Percentiles rank a stretch among this genome's conserved stretches.
Conservation (phyloP, 768 basidiomycete genomes). For the Boletus patriciae region DNA sequence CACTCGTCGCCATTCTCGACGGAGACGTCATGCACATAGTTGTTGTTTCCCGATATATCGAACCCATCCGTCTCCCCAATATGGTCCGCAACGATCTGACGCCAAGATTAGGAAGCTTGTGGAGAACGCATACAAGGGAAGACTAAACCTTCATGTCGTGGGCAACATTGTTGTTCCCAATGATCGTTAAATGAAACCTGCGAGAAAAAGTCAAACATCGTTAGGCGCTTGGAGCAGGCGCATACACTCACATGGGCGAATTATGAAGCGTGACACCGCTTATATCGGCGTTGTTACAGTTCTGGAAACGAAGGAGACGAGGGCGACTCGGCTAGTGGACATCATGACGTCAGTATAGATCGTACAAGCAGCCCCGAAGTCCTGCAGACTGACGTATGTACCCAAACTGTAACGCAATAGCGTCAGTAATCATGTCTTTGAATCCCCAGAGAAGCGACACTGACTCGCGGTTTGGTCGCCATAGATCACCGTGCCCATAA, state of each 20-base stretch:
- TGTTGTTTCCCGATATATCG: slow-evolving; percentile 29
- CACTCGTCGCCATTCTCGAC: slow-evolving; percentile 37
- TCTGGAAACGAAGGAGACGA: slow-evolving; percentile 8
- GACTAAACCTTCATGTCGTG: slow-evolving; percentile 10
- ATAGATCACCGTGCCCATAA: slow-evolving; percentile 5
- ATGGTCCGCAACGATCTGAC: slow-evolving; percentile 13
- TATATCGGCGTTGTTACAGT: slow-evolving; percentile 4
- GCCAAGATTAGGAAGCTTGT: background rate
- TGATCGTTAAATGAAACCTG: slow-evolving; percentile 16
- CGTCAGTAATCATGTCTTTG: background rate
- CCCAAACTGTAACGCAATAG: background rate
- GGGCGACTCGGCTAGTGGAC: slow-evolving; percentile 1
- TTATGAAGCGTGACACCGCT: slow-evolving; percentile 19
- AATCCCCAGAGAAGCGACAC: background rate
- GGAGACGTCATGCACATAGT: slow-evolving; percentile 35
- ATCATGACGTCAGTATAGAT: background rate
- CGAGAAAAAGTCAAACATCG: background rate
- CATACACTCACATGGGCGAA: slow-evolving; percentile 5
- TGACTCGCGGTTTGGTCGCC: background rate
- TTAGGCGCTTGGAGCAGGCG: background rate
- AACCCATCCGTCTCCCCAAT: slow-evolving; percentile 12
- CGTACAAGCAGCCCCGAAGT: background rate
- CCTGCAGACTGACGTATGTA: background rate
- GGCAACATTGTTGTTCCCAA: slow-evolving; percentile 6
- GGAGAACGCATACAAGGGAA: background rate